Evolutionary conservation across 306 rosid species (phyloP), one percentile per base, ranked within the genome.

Genomic region (Quercus engelmannii): DNA sequence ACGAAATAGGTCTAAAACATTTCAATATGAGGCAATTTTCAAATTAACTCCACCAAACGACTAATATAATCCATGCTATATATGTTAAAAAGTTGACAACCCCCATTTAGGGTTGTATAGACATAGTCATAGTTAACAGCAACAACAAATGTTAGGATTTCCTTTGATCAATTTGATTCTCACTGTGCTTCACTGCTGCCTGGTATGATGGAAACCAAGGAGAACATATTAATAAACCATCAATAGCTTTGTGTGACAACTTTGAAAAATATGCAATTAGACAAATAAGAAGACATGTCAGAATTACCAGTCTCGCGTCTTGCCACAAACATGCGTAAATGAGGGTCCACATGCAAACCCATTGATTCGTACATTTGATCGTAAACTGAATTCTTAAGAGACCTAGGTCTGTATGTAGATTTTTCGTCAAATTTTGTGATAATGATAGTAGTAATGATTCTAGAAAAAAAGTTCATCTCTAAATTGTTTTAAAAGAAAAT

Each of bases 341-440:
- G 87, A 49, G 93, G 96, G 69, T 91, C 96, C 30, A 91, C 43
- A 1, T 87, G 92, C 38, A 89, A 64, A 4, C 90, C 93, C 83
- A 86, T 77, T 31, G 71, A 58, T 31, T 87, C 89, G 72, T 74
- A 87, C 5, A 70, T 17, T 11, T 79, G 86, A 69, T 89, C 93
- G 68, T 91, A 91, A n/a, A 81, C 55, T 41, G 74, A 51, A 65
- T 71, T 87, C 15, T 0, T n/a, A 1, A 75, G 5, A 9, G 17
- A 5, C 78, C 83, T 89, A 71, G 20, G 68, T 12, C 68, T 70
- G 43, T 1, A 64, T 19, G 28, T 13, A 62, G 17, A 57, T 55
- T 56, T n/a, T 15, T 38, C 9, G 43, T 69, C 74, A 78, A 64
- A 51, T 63, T 56, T 70, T 55, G 41, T n/a, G 69, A 57, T 6